Evolutionary conservation across 306 rosid genomes (phyloP), one percentile per base, ranked within the genome.

Genomic region (Betula pendula): DNA sequence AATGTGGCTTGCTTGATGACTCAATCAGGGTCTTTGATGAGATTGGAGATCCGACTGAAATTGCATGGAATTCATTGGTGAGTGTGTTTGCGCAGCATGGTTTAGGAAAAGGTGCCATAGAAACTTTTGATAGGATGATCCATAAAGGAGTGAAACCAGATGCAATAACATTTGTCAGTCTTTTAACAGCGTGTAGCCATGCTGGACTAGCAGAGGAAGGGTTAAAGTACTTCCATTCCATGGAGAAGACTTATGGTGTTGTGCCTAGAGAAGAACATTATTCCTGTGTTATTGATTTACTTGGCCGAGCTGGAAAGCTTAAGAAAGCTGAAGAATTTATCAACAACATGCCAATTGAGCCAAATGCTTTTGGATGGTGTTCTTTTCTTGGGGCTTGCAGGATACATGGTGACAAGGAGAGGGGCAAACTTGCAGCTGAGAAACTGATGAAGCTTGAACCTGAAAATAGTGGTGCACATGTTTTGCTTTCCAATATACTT

Each of bases 341-440:
- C 40, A 84, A 79, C 16, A 77, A 44, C 68, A 90, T 86, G 95
- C 87, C 87, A 6, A 68, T 82, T 22, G 87, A 88, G 74, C 92
- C 92, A 68, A 82, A 81, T 84, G 89, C 89, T 58, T 86, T 84
- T 52, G 92, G 86, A 15, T 90, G 88, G 92, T 86, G 90, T 67
- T 88, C 90, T 63, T 84, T 86, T 68, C 90, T 86, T 1, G 87
- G 89, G 77, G 87, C 85, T 44, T 88, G 90, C 63, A 86, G 76
- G 51, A 83, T 76, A 50, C 83, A 82, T 52, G 85, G 90, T 43
- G 89, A 90, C 67, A 73, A 65, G 62, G 84, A 82, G 78, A 82
- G 88, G 77, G 92, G 88, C 1, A 86, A 86, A 71, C 56, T 82
- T 55, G 89, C 89, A 19, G 92, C 90, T 2, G 77, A 82, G 20